Conservation (phyloP, 805 yeast genomes). For the Diddensiella transvaalensis region DNA sequence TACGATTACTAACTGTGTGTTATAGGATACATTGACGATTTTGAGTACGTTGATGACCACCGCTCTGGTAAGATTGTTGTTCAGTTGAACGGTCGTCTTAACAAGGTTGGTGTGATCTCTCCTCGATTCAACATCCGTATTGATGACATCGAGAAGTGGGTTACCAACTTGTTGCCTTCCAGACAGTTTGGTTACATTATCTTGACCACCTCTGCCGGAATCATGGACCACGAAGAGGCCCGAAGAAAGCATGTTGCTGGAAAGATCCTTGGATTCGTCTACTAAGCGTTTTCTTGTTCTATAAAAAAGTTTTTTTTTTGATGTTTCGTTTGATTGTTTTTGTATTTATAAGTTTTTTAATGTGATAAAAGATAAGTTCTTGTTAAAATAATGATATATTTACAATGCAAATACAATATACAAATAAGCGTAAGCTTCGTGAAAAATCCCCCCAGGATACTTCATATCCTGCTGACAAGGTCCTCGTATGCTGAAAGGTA, state of each 20-base stretch:
- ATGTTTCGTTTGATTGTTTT: slow-evolving; percentile 1
- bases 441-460: slow-evolving; percentile 1
- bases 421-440: background rate
- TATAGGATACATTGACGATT: slow-evolving; percentile 86
- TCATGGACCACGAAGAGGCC: slow-evolving; percentile 99
- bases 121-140: slow-evolving; percentile 98
- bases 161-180: slow-evolving; percentile 96
- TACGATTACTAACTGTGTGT: slow-evolving; percentile 15
- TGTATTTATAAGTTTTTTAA: slow-evolving; percentile 3
- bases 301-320: slow-evolving; percentile 4
- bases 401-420: background rate
- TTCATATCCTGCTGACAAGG: slow-evolving; percentile 3
- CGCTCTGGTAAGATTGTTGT: slow-evolving; percentile 97
- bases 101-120: slow-evolving; percentile 98
- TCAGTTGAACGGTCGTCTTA: slow-evolving; percentile 95
- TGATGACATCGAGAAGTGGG: slow-evolving; percentile 96
- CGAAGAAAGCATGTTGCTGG: slow-evolving; percentile 99
- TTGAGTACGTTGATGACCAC: slow-evolving; percentile 98
- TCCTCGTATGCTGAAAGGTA: slow-evolving; percentile 19
- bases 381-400: background rate
- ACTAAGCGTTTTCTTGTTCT: slow-evolving; percentile 45
- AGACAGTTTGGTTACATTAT: slow-evolving; percentile 98
- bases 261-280: slow-evolving; percentile 96
- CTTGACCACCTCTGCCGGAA: slow-evolving; percentile 98
- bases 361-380: slow-evolving; percentile 4